Evolutionary conservation across 306 rosid genomes (phyloP).

Genomic region (Trichosanthes truncata): DNA sequence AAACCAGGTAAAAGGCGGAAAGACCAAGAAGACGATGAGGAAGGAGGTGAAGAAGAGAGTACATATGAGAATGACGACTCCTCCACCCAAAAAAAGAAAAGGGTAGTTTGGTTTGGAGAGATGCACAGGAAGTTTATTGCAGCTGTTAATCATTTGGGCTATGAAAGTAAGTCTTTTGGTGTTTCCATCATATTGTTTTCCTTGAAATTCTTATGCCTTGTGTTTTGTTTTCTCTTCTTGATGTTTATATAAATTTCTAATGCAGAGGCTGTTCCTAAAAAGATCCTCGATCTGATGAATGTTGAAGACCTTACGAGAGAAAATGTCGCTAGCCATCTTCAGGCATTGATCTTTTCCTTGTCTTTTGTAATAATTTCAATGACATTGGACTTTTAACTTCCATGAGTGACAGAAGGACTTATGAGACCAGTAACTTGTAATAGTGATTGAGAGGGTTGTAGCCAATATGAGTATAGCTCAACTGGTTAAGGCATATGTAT

Average conservation of each 20-base stretch:
- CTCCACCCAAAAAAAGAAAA: constrained; percentile 46
- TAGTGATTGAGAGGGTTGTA: not conserved
- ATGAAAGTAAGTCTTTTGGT: constrained; percentile 49
- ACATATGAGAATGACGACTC: constrained; percentile 44
- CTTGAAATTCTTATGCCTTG: constrained; percentile 7
- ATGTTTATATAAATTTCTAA: constrained; percentile 1
- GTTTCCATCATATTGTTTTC: not conserved
- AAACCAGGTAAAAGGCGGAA: constrained; percentile 35
- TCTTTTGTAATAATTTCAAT: not conserved
- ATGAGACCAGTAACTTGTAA: not conserved
- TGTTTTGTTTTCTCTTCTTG: not conserved
- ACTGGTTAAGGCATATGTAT: not conserved
- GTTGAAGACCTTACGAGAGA: constrained; percentile 78
- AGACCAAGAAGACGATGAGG: constrained; percentile 43
- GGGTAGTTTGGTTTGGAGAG: constrained; percentile 61
- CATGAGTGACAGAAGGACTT: not conserved
- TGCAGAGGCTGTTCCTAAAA: constrained; percentile 86
- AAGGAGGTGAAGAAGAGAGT: constrained; percentile 42
- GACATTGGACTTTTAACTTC: not conserved
- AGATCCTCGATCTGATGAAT: constrained; percentile 79
- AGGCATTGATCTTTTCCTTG: constrained; percentile 31
- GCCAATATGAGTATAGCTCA: too few species aligned
- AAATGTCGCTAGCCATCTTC: constrained; percentile 90
- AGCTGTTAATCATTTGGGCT: constrained; percentile 55
- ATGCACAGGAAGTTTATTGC: constrained; percentile 62